phyloP scores from a whole-genome alignment of 2,329 filamentous ascomycete genomes.

The Ceratocystis ficicola region DNA sequence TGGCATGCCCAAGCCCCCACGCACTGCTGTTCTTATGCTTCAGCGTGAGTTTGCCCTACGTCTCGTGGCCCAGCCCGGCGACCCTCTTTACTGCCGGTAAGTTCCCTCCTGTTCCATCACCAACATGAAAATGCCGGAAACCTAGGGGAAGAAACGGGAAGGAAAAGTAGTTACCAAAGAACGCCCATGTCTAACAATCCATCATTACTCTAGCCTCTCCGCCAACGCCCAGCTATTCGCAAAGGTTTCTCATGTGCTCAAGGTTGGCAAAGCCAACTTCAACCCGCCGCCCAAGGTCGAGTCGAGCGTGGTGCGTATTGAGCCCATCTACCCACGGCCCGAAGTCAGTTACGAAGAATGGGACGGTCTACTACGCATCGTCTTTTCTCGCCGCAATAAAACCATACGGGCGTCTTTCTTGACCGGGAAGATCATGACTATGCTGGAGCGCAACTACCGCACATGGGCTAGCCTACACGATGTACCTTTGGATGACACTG shows the following conservation, averaged over 20 bases:
- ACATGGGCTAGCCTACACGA: conserved; percentile 84
- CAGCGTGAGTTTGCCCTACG: conserved; percentile 90
- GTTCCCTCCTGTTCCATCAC: neutral
- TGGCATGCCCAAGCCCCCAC: conserved; percentile 65
- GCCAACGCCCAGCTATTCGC: conserved; percentile 90
- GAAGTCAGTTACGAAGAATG: conserved; percentile 90
- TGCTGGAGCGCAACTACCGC: conserved; percentile 78
- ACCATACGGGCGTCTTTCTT: conserved; percentile 73
- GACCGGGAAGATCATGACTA: conserved; percentile 64
- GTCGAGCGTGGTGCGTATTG: conserved; percentile 76
- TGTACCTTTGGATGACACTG: conserved; percentile 56
- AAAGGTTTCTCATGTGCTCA: conserved; percentile 61
- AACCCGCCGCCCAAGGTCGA: conserved; percentile 89
- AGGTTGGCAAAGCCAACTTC: conserved; percentile 94
- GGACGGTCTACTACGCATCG: conserved; percentile 76
- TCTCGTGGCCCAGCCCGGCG: conserved; percentile 74
- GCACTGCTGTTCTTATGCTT: conserved; percentile 85
- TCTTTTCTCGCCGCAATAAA: conserved; percentile 67
- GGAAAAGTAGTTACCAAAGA: neutral
- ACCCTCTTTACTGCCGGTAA: conserved; percentile 69
- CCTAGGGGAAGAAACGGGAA: neutral
- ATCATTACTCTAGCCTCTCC: conserved; percentile 39
- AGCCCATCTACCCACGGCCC: conserved; percentile 68
- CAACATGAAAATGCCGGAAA: neutral
- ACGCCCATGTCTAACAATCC: neutral